Evolutionary conservation across 768 basidiomycete species (phyloP).

Genomic region (Xerocomellus dryophilus): DNA sequence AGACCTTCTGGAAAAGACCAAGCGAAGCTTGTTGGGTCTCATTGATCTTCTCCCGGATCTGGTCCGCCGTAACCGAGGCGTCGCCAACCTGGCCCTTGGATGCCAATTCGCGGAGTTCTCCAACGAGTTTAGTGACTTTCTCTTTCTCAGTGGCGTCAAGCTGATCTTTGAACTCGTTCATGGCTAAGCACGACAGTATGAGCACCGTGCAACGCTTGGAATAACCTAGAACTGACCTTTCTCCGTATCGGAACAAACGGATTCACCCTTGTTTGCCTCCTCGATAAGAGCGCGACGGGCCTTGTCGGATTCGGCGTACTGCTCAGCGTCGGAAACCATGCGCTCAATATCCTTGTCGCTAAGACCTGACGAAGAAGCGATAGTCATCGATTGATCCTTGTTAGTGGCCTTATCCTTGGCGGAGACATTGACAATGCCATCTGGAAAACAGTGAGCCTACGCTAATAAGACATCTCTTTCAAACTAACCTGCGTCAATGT

Average conservation of each 20-base stretch:
- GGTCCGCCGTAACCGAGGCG: conserved; percentile 73
- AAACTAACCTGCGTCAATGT: conserved; percentile 86
- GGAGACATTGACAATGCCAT: conserved; percentile 95
- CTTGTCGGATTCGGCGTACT: conserved; percentile 93
- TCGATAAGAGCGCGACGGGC: conserved; percentile 84
- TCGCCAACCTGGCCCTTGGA: conserved; percentile 89
- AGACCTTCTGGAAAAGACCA: conserved; percentile 96
- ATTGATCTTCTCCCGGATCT: conserved; percentile 88
- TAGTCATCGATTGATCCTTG: conserved; percentile 95
- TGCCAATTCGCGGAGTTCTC: conserved; percentile 85
- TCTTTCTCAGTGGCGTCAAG: conserved; percentile 90
- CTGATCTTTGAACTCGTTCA: conserved; percentile 98
- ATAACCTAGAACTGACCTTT: conserved; percentile 56
- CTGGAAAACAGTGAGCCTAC: conserved; percentile 32
- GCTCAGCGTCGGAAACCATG: conserved; percentile 94
- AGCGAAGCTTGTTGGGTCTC: conserved; percentile 95
- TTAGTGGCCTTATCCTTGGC: conserved; percentile 92
- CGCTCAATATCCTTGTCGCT: conserved; percentile 95
- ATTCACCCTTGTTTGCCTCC: conserved; percentile 95
- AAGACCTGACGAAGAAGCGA: conserved; percentile 95
- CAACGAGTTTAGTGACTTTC: conserved; percentile 84
- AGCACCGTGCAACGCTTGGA: background rate
- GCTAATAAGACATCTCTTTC: background rate
- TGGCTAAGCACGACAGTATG: conserved; percentile 46
- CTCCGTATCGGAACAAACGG: conserved; percentile 91